Base-by-base conservation (phyloP, 179 eudicot genomes). In the Beta lomatogona region DNA sequence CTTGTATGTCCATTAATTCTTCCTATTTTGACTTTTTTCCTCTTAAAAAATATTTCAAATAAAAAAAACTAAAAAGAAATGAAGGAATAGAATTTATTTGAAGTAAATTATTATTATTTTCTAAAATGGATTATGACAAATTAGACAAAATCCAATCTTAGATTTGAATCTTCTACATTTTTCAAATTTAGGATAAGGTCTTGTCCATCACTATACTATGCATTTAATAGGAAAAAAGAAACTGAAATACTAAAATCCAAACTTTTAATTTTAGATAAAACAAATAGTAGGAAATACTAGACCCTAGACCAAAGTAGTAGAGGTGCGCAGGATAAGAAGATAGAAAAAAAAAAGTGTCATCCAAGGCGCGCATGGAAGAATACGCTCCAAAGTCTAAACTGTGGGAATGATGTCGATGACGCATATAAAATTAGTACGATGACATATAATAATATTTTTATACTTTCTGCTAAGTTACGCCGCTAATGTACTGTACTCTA, bases 391-490 rank as follows among this genome's bases (percentile, higher is more conserved):
- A 48, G 9, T 48, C 52, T 9, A 6, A 28, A 73, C 45, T 73
- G 21, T 52, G 76, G 45, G 74, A 22, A 21, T 12, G 44, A 73
- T 18, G 60, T 36, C 41, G 41, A 73, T 28, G 60, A 25, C 57
- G 14, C 59, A 22, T 25, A 4, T 46, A 46, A 10, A 21, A 21
- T 11, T 64, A 25, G 5, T 64, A 13, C 10, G n/a, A n/a, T n/a
- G n/a, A n/a, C n/a, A n/a, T n/a, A n/a, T n/a, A n/a, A n/a, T n/a
- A n/a, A n/a, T n/a, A n/a, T n/a, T n/a, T n/a, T 6, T 3, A 69
- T 25, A 5, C 59, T 77, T 65, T 70, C 77, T 22, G 73, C 77
- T 77, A 82, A 18, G 10, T 50, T 45, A 48, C 77, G 77, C 82
- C 69, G 10, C 28, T 6, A 0, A 3, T 67, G 73, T 16, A 44